Conservation (phyloP, 768 basidiomycete genomes). For the Auriculariales sp. region DNA sequence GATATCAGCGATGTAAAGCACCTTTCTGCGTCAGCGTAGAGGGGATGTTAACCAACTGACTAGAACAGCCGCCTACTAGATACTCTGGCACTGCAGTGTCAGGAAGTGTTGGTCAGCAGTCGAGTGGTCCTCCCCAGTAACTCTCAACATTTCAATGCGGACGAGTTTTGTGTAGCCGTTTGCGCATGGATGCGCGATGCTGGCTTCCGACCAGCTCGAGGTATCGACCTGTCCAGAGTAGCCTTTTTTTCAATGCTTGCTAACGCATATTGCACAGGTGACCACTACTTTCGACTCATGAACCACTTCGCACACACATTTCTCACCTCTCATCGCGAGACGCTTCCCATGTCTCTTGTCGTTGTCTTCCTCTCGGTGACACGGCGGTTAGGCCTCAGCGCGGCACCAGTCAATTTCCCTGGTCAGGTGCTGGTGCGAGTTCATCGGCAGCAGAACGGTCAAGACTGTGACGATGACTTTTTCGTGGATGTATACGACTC, state of each 20-base stretch:
- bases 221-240: slow-evolving; percentile 37
- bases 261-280: slow-evolving; percentile 13
- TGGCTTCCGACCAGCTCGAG: slow-evolving; percentile 29
- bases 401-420: slow-evolving; percentile 43
- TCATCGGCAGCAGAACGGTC: slow-evolving; percentile 15
- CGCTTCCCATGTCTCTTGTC: slow-evolving; percentile 46
- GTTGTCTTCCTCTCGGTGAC: slow-evolving; percentile 43
- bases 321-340: slow-evolving; percentile 30
- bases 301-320: slow-evolving; percentile 49
- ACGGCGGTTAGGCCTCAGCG: slow-evolving; percentile 33
- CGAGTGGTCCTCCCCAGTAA: background rate
- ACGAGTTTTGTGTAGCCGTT: slow-evolving; percentile 25
- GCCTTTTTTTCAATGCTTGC: slow-evolving; percentile 29
- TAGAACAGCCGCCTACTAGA: slow-evolving; percentile 20
- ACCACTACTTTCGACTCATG: slow-evolving; percentile 27
- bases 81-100: slow-evolving; percentile 3
- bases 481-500: slow-evolving; percentile 29
- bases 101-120: background rate
- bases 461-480: slow-evolving; percentile 19
- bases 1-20: slow-evolving; percentile 27
- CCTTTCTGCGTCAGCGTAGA: background rate
- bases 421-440: slow-evolving; percentile 39
- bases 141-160: slow-evolving; percentile 17
- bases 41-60: too few relatives aligned
- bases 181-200: slow-evolving; percentile 34